Evolutionary conservation across 257 asterid genomes (phyloP).

Genomic region (Solanum arcanum): DNA sequence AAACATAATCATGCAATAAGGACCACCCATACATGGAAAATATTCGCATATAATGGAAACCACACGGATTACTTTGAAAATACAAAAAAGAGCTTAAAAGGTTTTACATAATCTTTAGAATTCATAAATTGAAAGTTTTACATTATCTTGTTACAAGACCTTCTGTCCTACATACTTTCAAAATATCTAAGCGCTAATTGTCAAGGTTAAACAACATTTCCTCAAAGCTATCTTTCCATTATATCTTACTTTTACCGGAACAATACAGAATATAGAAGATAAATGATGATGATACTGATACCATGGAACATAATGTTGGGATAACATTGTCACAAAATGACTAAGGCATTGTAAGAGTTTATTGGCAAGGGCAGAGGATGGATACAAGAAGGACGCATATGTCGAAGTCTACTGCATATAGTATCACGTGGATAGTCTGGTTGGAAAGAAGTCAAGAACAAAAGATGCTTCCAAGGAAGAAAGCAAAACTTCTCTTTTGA

Average conservation of each 20-base stretch:
- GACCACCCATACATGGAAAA: background rate
- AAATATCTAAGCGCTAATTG: background rate
- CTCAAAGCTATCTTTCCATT: background rate
- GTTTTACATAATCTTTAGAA: background rate
- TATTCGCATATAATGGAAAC: background rate
- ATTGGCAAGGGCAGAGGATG: background rate
- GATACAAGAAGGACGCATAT: background rate
- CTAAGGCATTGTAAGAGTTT: background rate
- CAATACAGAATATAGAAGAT: background rate
- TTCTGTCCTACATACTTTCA: background rate
- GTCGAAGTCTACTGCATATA: background rate
- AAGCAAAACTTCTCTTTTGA: background rate
- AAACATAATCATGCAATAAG: background rate
- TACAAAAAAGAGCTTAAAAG: background rate
- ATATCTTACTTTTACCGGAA: background rate
- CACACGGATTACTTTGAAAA: background rate
- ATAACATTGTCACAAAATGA: background rate
- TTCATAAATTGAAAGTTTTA: background rate
- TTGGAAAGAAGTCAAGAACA: background rate
- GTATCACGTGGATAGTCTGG: background rate
- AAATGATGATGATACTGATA: background rate
- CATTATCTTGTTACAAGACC: background rate
- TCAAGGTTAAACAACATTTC: background rate
- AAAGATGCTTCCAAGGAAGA: background rate
- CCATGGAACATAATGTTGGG: background rate